Base-by-base conservation (phyloP, 2,329 filamentous ascomycete species). In the Paramyrothecium sp. region DNA sequence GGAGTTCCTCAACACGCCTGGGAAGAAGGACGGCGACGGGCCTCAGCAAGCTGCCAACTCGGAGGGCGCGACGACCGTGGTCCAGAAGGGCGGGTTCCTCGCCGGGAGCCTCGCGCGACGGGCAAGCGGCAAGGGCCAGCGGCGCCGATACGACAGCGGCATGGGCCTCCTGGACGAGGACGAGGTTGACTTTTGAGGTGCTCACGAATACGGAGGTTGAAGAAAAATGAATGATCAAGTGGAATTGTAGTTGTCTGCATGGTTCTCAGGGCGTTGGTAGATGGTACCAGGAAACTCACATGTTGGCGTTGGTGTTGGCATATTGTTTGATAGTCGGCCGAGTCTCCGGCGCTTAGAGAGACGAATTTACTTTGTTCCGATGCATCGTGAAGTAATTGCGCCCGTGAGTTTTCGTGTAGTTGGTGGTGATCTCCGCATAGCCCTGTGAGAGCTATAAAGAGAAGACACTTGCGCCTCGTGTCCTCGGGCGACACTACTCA, bases 141-240 rank as follows among this genome's bases (percentile, higher is more conserved):
- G 73, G 58, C 76, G 81, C 58, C 74, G 77, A 57, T 77, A 79
- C 60, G 83, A 86, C 66, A 84, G 81, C 55, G 84, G 83, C 0
- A 64, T 86, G 53, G 82, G 81, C 0, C 72, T 86, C 22, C 61
- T 85, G 66, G 81, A 83, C 26, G 82, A 85, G 64, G 81, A 84
- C 38, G 78, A 79, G 55, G 68, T 73, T 19, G 72, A 74, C 33
- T 63, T 71, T 44, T 71, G 26, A 30, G 26, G 26, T 10, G 26
- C 26, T 30, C 26, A 10, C 26, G 26, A 4, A 30, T 30, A 10
- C n/a, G n/a, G n/a, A n/a, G n/a, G n/a, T n/a, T n/a, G 63, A 58
- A 60, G 17, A 58, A 16, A 44, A 19, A 44, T 44, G 38, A 21
- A 30, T 33, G 21, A 51, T 26, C 17, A 50, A 44, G n/a, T 44